Percentiles rank a stretch among this genome's conserved stretches.
phyloP scores from a whole-genome alignment of 169 alveolate genomes.

The Plasmodium gaboni region DNA sequence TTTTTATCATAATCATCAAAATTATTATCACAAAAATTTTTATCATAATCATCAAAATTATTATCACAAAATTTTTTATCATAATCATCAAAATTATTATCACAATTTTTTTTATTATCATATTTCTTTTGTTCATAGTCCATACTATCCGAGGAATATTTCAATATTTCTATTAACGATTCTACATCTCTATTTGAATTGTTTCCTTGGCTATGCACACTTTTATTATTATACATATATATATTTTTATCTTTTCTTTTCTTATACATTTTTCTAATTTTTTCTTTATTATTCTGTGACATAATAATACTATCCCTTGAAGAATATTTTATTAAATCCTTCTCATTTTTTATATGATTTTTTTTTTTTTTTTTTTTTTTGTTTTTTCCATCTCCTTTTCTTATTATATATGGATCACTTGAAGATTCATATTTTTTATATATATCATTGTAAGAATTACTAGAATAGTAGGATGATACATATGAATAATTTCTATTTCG shows the following conservation, averaged over 20 bases:
- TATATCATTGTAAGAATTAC: neutral
- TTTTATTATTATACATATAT: no score
- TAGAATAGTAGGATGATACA: slow-evolving; percentile 3
- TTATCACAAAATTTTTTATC: no score
- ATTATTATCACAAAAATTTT: no score
- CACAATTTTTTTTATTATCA: neutral
- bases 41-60: no score
- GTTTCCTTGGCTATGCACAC: neutral
- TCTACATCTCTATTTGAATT: slow-evolving; percentile 31
- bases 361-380: neutral
- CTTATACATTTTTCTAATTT: neutral
- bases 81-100: neutral
- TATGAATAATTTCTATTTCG: neutral
- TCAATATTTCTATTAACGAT: slow-evolving; percentile 32
- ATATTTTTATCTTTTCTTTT: neutral
- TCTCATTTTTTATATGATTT: neutral
- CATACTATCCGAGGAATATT: slow-evolving; percentile 19
- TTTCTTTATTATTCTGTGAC: neutral
- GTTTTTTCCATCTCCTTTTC: neutral
- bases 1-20: no score
- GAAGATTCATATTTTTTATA: slow-evolving; percentile 1
- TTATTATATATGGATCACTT: neutral
- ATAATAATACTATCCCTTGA: neutral
- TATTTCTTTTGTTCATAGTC: neutral
- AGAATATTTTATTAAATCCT: neutral